Evolutionary conservation across 2,329 filamentous ascomycete species (phyloP).

Genomic region (Alternaria angustiovoidea): DNA sequence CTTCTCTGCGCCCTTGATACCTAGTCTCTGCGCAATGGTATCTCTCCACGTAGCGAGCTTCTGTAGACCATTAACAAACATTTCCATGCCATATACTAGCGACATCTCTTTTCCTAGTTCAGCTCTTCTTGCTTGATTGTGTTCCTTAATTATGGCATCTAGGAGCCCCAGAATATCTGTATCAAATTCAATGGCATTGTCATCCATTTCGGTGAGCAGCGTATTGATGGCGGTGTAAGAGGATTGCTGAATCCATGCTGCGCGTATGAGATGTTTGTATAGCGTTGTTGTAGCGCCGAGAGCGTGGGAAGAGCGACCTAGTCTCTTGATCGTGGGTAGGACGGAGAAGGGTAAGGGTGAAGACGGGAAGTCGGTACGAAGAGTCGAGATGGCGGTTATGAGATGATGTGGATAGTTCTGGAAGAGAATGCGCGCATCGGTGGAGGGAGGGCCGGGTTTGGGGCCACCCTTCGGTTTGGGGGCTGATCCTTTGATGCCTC

Average conservation of each 20-base stretch:
- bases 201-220: slow-evolving; percentile 71
- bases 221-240: slow-evolving; percentile 65
- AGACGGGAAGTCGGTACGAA: slow-evolving; percentile 66
- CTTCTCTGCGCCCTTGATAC: slow-evolving; percentile 19
- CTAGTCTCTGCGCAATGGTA: slow-evolving; percentile 39
- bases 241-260: slow-evolving; percentile 68
- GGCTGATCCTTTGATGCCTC: slow-evolving; percentile 9
- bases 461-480: not conserved
- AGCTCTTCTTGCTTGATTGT: slow-evolving; percentile 31
- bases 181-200: slow-evolving; percentile 68
- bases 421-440: slow-evolving; percentile 65
- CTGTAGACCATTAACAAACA: slow-evolving; percentile 38
- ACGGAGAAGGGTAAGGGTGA: slow-evolving; percentile 69
- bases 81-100: slow-evolving; percentile 48
- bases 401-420: slow-evolving; percentile 71
- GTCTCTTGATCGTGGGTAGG: slow-evolving; percentile 71
- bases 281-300: slow-evolving; percentile 74
- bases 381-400: slow-evolving; percentile 63
- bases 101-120: slow-evolving; percentile 36
- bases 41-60: slow-evolving; percentile 45
- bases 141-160: slow-evolving; percentile 44
- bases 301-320: slow-evolving; percentile 74
- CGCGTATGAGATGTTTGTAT: slow-evolving; percentile 71
- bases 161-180: slow-evolving; percentile 54
- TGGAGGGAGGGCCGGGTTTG: slow-evolving; percentile 10